Percentiles rank a stretch among this genome's conserved stretches.
These are phyloP conservation scores for Diacronema lutheri DNA, from an alignment of 78 protist species.

Conservation along the genomic window DNA sequence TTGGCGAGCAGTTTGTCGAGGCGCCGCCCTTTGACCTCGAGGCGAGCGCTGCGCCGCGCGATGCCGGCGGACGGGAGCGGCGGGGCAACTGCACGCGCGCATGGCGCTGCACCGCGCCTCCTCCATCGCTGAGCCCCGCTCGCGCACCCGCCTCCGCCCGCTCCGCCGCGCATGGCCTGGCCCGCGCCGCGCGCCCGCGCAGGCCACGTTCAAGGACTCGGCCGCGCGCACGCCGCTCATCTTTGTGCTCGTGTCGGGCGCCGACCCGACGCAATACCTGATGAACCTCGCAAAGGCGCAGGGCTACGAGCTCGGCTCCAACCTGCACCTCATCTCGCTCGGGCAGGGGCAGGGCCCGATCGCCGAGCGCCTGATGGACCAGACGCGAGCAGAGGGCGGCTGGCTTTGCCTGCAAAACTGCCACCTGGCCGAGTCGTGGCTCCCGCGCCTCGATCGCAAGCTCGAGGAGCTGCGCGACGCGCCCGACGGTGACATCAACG, in stretches of 20 bases:
- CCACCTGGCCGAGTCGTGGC: conserved; percentile 73
- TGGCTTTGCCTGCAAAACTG: conserved; percentile 82
- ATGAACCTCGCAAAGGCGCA: conserved; percentile 40
- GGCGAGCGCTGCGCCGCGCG: not conserved
- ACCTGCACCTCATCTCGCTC: conserved; percentile 33
- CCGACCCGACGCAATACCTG: conserved; percentile 70
- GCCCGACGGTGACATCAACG: not conserved
- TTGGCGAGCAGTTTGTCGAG: conserved; percentile 54
- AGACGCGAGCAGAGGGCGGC: conserved; percentile 41
- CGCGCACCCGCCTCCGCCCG: too few relatives aligned
- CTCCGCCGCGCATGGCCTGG: too few relatives aligned
- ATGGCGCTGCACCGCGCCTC: too few relatives aligned
- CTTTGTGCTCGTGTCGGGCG: conserved; percentile 75
- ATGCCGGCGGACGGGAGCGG: too few relatives aligned
- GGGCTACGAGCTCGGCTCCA: not conserved
- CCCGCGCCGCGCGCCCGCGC: conserved; percentile 55
- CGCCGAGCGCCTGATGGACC: conserved; percentile 31
- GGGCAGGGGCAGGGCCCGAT: conserved; percentile 75
- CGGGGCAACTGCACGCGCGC: too few relatives aligned
- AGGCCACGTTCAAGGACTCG: conserved; percentile 50
- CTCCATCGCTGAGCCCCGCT: too few relatives aligned
- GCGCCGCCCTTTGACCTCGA: conserved; percentile 48
- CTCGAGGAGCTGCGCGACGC: conserved; percentile 34
- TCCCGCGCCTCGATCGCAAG: conserved; percentile 56
- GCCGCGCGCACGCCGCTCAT: conserved; percentile 61